Percentiles rank a stretch among this genome's conserved stretches.
phyloP scores from a whole-genome alignment of 495 filamentous ascomycete species.

The Aspergillus nidulans region DNA sequence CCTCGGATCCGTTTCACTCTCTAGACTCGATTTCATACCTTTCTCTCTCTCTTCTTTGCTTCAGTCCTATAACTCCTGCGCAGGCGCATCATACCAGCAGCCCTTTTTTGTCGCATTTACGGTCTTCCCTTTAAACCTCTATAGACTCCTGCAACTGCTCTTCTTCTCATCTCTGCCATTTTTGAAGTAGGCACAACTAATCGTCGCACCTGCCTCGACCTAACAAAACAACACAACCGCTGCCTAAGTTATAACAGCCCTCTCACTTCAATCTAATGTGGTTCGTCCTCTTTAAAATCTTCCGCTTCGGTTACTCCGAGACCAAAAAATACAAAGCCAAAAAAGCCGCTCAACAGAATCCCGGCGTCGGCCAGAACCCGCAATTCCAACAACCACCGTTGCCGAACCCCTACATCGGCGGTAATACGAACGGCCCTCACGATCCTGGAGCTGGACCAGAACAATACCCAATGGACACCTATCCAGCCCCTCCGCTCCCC shows the following conservation, averaged over 20 bases:
- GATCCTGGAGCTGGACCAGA: too few species aligned
- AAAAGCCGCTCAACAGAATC: slow-evolving; percentile 16
- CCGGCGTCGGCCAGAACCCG: not conserved
- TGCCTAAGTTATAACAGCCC: too few species aligned
- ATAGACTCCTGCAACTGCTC: not conserved
- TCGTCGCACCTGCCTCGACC: not conserved
- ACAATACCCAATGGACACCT: slow-evolving; percentile 2
- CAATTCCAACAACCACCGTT: slow-evolving; percentile 17
- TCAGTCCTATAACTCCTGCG: slow-evolving; percentile 9
- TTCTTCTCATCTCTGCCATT: not conserved
- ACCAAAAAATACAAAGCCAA: slow-evolving; percentile 33
- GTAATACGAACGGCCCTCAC: slow-evolving; percentile 6
- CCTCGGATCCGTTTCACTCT: slow-evolving; percentile 8
- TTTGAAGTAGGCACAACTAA: slow-evolving; percentile 1
- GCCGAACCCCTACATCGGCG: slow-evolving; percentile 6
- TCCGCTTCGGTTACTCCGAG: slow-evolving; percentile 27
- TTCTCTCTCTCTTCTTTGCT: slow-evolving; percentile 7
- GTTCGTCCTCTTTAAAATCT: slow-evolving; percentile 28
- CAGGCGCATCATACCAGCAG: slow-evolving; percentile 6
- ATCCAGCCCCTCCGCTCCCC: not conserved
- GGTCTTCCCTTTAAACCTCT: not conserved
- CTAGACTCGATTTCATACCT: slow-evolving; percentile 13
- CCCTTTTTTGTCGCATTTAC: not conserved
- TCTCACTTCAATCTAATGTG: slow-evolving; percentile 24
- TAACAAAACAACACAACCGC: slow-evolving; percentile 8